phyloP scores from a whole-genome alignment of 148 eudicot species.

The Cornus controversa region DNA sequence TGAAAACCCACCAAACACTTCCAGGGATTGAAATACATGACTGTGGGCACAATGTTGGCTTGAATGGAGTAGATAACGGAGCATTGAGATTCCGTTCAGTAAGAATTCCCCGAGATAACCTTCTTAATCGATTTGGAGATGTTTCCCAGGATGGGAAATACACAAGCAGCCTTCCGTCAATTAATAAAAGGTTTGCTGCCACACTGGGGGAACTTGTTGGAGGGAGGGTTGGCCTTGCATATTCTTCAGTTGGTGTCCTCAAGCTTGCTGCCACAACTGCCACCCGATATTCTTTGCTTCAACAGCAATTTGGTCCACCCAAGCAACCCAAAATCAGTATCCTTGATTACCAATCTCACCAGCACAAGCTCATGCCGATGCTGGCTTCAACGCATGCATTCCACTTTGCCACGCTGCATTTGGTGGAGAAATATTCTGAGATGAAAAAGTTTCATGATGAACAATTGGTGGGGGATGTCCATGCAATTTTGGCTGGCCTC shows the following conservation, averaged over 20 bases:
- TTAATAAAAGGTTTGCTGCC: constrained; percentile 87
- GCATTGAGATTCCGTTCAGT: constrained; percentile 78
- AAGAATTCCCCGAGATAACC: constrained; percentile 90
- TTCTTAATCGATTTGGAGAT: constrained; percentile 89
- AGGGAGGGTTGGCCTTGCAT: constrained; percentile 93
- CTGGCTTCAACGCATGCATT: constrained; percentile 89
- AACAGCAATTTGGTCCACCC: constrained; percentile 93
- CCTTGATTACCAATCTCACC: constrained; percentile 94
- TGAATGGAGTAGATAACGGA: constrained; percentile 96
- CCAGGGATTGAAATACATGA: constrained; percentile 91
- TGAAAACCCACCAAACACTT: constrained; percentile 64
- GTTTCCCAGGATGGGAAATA: constrained; percentile 88
- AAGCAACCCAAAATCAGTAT: constrained; percentile 78
- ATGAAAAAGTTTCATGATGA: constrained; percentile 93
- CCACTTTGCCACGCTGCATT: constrained; percentile 69
- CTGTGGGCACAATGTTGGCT: constrained; percentile 94
- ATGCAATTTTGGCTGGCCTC: constrained; percentile 89
- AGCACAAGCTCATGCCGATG: constrained; percentile 95
- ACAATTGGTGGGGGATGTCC: constrained; percentile 74
- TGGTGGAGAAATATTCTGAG: constrained; percentile 77
- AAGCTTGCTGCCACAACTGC: constrained; percentile 75
- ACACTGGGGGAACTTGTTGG: constrained; percentile 96
- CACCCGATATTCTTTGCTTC: constrained; percentile 71
- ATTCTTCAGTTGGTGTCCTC: constrained; percentile 83
- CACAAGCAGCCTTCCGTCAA: constrained; percentile 74